Base-by-base conservation (phyloP, 768 basidiomycete species). In the Pleurotus tuber-regium region DNA sequence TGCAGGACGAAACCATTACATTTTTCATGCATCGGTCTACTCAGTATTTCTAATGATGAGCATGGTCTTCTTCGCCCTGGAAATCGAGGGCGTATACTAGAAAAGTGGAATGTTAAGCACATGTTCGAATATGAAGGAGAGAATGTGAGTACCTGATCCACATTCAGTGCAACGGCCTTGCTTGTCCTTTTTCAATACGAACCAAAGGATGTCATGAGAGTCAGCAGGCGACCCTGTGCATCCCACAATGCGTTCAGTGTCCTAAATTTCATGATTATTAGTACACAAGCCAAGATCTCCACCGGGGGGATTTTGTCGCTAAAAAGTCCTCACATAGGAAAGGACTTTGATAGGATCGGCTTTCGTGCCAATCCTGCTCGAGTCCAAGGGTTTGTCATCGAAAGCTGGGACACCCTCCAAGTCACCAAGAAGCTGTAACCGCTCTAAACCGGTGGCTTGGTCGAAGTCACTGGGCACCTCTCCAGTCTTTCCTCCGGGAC, bases 361-460 rank as follows among this genome's bases (percentile, higher is more conserved):
- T 63, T 89, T 78, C 49, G 96, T 98, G 58, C 96, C 96, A 66
- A 92, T 70, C 62, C 89, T 82, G 70, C 84, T 87, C 50, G 93
- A 73, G 63, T 92, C 87, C 57, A 97, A 78, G 28, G 93, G 89
- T 53, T 82, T 79, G 63, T 86, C 78, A 67, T 98, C 93, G 73
- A 99, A 99, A 46, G 93, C 82, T 38, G 91, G 86, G 48, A 93
- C 72, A 50, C 94, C 95, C 68, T 92, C 84, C 62, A 93, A 73
- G 55, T 92, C 86, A 63, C 89, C 93, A 48, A 98, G 72, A 43
- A 97, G 74, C 71, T 99, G 92, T 64, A 97, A 83, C 70, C 96
- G 92, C 70, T 98, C 95, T 50, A 98, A 77, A 83, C 96, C 96
- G 60, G 96, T 99, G 12, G 95, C 83, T 72, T 99, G 96, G 57